Conservation (phyloP, 2,329 filamentous ascomycete species). For the Pestalotiopsis sp. region DNA sequence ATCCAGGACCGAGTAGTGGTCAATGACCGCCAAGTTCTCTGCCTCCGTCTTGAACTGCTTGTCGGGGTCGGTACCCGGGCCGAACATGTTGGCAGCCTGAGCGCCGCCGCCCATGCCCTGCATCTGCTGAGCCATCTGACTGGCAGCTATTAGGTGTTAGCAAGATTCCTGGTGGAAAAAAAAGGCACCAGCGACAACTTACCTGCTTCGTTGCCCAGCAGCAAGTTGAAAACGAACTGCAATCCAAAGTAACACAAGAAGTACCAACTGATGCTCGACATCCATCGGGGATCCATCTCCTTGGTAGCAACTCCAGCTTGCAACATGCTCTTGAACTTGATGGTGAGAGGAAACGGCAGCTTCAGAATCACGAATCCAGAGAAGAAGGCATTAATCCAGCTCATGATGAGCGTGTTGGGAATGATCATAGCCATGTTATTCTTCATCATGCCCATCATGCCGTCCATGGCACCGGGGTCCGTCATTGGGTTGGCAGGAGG, state of each 20-base stretch:
- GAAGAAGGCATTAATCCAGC: constrained; percentile 99
- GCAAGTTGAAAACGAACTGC: constrained; percentile 95
- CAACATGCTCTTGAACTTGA: constrained; percentile 99
- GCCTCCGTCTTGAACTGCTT: constrained; percentile 93
- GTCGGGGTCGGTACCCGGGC: constrained; percentile 90
- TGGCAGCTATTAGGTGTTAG: constrained; percentile 66
- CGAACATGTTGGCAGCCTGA: constrained; percentile 75
- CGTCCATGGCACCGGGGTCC: constrained; percentile 96
- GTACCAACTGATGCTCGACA: constrained; percentile 98
- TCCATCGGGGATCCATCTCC: constrained; percentile 97
- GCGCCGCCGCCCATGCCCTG: constrained; percentile 70
- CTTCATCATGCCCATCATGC: constrained; percentile 99
- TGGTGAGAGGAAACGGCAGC: constrained; percentile 93
- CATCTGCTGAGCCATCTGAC: constrained; percentile 87
- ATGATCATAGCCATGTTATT: constrained; percentile 99
- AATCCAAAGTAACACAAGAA: constrained; percentile 96
- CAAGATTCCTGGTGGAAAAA: too few relatives aligned
- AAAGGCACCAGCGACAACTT: constrained; percentile 36
- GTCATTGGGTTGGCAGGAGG: constrained; percentile 92
- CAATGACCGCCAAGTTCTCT: constrained; percentile 93
- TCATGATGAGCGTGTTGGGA: constrained; percentile 98
- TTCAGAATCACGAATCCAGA: constrained; percentile 99
- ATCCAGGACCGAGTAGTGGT: constrained; percentile 90
- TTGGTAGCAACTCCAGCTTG: constrained; percentile 95
- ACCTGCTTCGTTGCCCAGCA: constrained; percentile 96